Conservation (phyloP, 2,329 filamentous ascomycete species). For the Pseudocercospora cruenta region DNA sequence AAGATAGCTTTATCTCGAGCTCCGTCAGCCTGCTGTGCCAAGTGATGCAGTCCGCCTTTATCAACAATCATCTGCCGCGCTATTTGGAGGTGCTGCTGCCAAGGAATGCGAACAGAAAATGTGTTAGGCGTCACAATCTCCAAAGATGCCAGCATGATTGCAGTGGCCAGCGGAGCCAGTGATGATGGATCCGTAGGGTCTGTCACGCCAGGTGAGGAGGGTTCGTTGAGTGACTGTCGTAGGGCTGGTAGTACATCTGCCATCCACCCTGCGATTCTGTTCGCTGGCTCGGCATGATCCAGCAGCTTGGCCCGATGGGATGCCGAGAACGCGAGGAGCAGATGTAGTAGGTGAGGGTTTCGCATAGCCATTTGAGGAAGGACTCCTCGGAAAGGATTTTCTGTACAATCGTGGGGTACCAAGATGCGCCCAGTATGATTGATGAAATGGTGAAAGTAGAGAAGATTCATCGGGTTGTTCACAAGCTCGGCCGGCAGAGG, state of each 20-base stretch:
- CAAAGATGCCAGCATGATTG: constrained; percentile 81
- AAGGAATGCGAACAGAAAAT: constrained; percentile 78
- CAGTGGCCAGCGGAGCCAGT: constrained; percentile 74
- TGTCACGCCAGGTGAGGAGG: constrained; percentile 26
- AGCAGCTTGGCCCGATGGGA: constrained; percentile 77
- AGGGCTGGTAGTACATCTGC: constrained; percentile 76
- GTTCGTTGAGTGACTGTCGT: constrained; percentile 60
- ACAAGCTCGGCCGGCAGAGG: constrained; percentile 61
- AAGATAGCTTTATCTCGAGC: constrained; percentile 62
- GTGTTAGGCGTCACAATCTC: constrained; percentile 82
- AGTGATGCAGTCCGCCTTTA: constrained; percentile 60
- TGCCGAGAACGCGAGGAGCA: constrained; percentile 82
- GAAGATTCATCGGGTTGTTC: constrained; percentile 78
- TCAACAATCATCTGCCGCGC: constrained; percentile 75
- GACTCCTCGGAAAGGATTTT: constrained; percentile 64
- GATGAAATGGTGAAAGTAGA: constrained; percentile 75
- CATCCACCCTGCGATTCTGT: constrained; percentile 79
- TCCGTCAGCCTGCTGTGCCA: constrained; percentile 44
- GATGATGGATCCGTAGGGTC: constrained; percentile 63
- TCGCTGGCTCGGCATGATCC: constrained; percentile 71
- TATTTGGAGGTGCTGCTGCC: constrained; percentile 77
- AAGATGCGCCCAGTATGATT: constrained; percentile 76
- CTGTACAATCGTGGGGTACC: constrained; percentile 64
- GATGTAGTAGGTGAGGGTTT: constrained; percentile 72
- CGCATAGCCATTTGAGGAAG: constrained; percentile 69